These are phyloP conservation scores for Sugiyamaella novakii DNA, from an alignment of 1,139 yeast genomes.

Conservation along the genomic window DNA sequence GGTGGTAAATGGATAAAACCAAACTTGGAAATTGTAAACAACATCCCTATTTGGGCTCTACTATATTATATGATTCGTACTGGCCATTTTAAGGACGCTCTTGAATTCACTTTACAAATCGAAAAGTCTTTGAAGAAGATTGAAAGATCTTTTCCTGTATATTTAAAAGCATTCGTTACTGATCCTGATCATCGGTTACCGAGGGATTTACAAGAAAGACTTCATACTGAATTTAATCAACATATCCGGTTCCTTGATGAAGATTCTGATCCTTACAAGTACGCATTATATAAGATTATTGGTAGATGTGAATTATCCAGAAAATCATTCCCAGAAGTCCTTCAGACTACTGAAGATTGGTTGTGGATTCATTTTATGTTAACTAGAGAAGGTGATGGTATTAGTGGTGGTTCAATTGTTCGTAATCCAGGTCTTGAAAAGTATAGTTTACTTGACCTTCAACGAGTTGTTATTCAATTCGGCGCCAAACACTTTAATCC, in stretches of 20 bases:
- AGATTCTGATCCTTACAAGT: conserved; percentile 81
- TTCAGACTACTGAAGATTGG: conserved; percentile 93
- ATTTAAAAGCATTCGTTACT: conserved; percentile 70
- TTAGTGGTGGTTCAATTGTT: background rate
- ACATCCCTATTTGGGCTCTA: conserved; percentile 90
- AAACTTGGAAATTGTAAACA: conserved; percentile 66
- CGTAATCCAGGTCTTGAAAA: conserved; percentile 64
- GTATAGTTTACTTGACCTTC: conserved; percentile 74
- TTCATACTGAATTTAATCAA: conserved; percentile 81
- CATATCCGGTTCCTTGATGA: conserved; percentile 70
- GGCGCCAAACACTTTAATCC: conserved; percentile 74
- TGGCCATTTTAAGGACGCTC: conserved; percentile 78
- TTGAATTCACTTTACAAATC: conserved; percentile 56
- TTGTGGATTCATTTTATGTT: conserved; percentile 88
- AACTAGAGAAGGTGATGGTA: conserved; percentile 52
- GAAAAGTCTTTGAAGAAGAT: conserved; percentile 71
- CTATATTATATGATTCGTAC: conserved; percentile 81
- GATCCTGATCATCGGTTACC: conserved; percentile 61
- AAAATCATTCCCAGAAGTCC: conserved; percentile 72
- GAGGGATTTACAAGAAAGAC: conserved; percentile 65
- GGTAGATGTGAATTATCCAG: conserved; percentile 87
- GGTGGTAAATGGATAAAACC: conserved; percentile 54
- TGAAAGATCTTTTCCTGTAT: conserved; percentile 81
- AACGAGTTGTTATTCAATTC: conserved; percentile 65
- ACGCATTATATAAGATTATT: conserved; percentile 84